Evolutionary conservation across 306 rosid species (phyloP).

Genomic region (Dalbergia oliveri): DNA sequence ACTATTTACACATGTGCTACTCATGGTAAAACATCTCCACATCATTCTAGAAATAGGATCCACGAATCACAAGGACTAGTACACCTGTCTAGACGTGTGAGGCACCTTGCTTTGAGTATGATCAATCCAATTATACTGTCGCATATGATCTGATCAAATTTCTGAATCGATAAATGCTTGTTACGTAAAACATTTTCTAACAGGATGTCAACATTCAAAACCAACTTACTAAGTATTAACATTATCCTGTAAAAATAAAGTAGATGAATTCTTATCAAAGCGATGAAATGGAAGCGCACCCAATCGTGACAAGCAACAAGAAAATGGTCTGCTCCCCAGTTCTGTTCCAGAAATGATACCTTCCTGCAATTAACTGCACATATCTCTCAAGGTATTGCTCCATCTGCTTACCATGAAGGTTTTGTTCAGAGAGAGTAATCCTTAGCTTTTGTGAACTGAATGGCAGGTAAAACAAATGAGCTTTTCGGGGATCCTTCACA

Average conservation of each 20-base stretch:
- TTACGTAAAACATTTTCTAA: background rate
- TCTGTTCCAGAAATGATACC: conserved; percentile 85
- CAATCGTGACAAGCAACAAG: conserved; percentile 96
- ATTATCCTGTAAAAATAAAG: background rate
- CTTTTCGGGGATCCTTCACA: conserved; percentile 76
- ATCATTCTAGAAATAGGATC: background rate
- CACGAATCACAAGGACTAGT: background rate
- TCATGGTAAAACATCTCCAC: background rate
- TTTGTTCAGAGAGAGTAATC: conserved; percentile 53
- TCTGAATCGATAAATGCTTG: conserved; percentile 12
- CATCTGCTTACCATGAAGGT: conserved; percentile 49
- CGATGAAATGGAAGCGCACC: conserved; percentile 56
- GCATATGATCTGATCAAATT: conserved; percentile 18
- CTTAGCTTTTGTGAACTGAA: conserved; percentile 76
- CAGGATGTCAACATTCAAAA: conserved; percentile 3
- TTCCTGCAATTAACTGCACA: conserved; percentile 67
- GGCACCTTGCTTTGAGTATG: background rate
- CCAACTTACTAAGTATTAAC: conserved; percentile 8
- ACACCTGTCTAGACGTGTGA: background rate
- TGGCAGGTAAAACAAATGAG: conserved; percentile 89
- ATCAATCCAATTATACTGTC: conserved; percentile 8
- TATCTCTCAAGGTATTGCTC: conserved; percentile 71
- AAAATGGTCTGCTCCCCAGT: conserved; percentile 92
- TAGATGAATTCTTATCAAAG: conserved; percentile 9
- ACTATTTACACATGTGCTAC: conserved; percentile 5